These are phyloP conservation scores for Phascolomyces articulosus DNA, from an alignment of 371 early-diverging fungal genomes.

Conservation along the genomic window DNA sequence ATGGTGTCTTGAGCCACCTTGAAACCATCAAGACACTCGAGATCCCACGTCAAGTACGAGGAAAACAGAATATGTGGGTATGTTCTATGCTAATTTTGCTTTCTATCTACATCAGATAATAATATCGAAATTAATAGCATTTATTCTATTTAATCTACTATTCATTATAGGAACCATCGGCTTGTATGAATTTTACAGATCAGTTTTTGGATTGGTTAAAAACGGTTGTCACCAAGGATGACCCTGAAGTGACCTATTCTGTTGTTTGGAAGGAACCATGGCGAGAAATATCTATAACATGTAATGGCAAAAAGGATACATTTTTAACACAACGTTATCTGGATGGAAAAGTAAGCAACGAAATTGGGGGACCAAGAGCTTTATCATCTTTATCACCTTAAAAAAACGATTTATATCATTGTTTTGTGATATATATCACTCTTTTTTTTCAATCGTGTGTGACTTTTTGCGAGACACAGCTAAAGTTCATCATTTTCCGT, in stretches of 20 bases:
- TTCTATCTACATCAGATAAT: too few species aligned
- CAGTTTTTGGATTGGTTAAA: constrained; percentile 46
- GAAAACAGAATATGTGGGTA: constrained; percentile 66
- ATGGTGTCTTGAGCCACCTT: constrained; percentile 59
- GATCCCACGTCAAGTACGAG: constrained; percentile 79
- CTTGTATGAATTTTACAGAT: constrained; percentile 57
- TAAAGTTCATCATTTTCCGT: too few species aligned
- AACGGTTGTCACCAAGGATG: constrained; percentile 33
- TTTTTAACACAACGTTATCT: constrained; percentile 54
- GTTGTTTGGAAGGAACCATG: constrained; percentile 48
- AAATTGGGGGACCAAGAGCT: constrained; percentile 45
- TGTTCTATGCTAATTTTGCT: constrained; percentile 10
- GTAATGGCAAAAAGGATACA: constrained; percentile 28
- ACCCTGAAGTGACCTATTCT: constrained; percentile 43
- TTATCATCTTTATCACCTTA: background rate
- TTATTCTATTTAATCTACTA: too few species aligned
- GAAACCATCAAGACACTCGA: constrained; percentile 74
- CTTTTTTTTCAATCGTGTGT: background rate
- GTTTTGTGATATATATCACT: too few species aligned
- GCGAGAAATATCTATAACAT: constrained; percentile 37
- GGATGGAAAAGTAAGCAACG: constrained; percentile 34
- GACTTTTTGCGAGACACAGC: background rate
- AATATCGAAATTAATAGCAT: background rate
- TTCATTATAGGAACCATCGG: constrained; percentile 48
- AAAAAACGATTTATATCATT: too few species aligned